Evolutionary conservation across 2,329 filamentous ascomycete genomes (phyloP).

Genomic region (Mycosphaerella arachidis): DNA sequence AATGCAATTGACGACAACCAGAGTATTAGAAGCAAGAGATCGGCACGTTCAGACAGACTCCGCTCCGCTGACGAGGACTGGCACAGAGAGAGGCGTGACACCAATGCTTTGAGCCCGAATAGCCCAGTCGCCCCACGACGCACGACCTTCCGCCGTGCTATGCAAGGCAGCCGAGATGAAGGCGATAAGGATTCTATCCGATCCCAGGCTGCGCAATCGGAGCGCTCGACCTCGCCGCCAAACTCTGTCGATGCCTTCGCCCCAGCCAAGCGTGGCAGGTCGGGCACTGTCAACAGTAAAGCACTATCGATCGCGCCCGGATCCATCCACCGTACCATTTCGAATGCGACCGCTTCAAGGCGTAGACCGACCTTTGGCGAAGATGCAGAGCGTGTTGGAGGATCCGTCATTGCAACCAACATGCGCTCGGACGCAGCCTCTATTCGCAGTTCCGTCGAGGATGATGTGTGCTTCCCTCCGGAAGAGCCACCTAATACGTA

Average conservation of each 20-base stretch:
- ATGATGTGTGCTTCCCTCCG: constrained; percentile 86
- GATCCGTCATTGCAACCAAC: constrained; percentile 48
- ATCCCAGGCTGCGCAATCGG: constrained; percentile 11
- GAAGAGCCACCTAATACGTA: constrained; percentile 74
- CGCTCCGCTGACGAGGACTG: constrained; percentile 30
- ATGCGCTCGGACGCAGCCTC: constrained; percentile 57
- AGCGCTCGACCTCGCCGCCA: constrained; percentile 74
- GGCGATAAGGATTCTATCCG: constrained; percentile 15
- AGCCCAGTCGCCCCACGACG: constrained; percentile 39
- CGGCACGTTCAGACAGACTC: constrained; percentile 46
- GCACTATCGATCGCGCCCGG: constrained; percentile 52
- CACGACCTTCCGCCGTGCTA: constrained; percentile 40
- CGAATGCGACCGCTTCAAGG: constrained; percentile 52
- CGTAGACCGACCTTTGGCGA: constrained; percentile 58
- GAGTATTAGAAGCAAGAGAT: constrained; percentile 46
- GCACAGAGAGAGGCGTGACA: constrained; percentile 27
- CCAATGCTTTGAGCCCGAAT: constrained; percentile 4
- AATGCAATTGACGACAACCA: constrained; percentile 81
- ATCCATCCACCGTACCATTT: constrained; percentile 65
- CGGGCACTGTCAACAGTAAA: constrained; percentile 61
- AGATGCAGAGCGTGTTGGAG: constrained; percentile 27
- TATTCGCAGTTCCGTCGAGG: constrained; percentile 69
- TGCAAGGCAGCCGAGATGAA: constrained; percentile 23
- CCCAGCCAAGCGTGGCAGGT: constrained; percentile 77
- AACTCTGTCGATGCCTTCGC: constrained; percentile 98